phyloP scores from a whole-genome alignment of 331 rosid species.

The Rhamnella rubrinervis region DNA sequence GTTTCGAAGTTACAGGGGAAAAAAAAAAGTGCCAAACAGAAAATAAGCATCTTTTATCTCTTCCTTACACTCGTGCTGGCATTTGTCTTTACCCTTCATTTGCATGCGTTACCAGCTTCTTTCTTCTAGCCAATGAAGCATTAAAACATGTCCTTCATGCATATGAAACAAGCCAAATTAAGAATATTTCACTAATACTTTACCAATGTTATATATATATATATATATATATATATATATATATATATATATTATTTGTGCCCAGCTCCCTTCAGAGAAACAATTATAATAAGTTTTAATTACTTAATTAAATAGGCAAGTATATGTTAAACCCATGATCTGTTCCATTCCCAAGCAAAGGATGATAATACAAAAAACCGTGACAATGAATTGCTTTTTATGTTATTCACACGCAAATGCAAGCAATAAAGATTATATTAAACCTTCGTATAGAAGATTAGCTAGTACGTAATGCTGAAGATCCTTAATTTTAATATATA shows the following conservation, averaged over 20 bases:
- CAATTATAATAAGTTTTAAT: too few species aligned
- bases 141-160: constrained; percentile 28
- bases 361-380: neutral
- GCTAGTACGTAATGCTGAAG: neutral
- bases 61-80: constrained; percentile 1
- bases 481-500: too few species aligned
- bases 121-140: constrained; percentile 17
- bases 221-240: too few species aligned
- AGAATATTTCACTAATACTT: too few species aligned
- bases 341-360: neutral
- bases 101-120: constrained; percentile 23
- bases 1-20: neutral
- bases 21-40: neutral
- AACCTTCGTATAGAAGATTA: neutral
- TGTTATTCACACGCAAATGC: neutral
- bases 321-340: too few species aligned
- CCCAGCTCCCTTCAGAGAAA: too few species aligned
- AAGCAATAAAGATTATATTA: neutral
- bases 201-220: too few species aligned
- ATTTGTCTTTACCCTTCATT: constrained; percentile 20
- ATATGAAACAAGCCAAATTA: neutral
- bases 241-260: too few species aligned
- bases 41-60: constrained; percentile 19
- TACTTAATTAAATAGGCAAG: too few species aligned
- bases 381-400: neutral